These are phyloP conservation scores for Amanita subjunquillea DNA, from an alignment of 768 basidiomycete genomes.

Conservation along the genomic window DNA sequence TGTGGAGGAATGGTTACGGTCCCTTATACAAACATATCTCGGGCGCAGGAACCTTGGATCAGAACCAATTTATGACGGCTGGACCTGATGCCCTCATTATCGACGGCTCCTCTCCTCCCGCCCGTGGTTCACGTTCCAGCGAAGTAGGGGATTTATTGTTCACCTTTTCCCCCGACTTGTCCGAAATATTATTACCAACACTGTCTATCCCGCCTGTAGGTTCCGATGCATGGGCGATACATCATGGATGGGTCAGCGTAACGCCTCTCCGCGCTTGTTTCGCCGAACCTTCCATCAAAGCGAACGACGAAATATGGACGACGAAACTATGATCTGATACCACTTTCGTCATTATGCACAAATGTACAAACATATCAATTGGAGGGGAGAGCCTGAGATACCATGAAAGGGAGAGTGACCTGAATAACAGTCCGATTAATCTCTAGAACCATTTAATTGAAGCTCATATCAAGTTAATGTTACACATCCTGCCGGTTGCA, in stretches of 20 bases:
- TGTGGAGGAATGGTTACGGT: slow-evolving; percentile 84
- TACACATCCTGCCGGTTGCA: too few species aligned
- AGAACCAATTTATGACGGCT: slow-evolving; percentile 19
- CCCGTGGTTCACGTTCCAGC: slow-evolving; percentile 5
- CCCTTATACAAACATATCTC: slow-evolving; percentile 57
- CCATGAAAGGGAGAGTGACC: too few species aligned
- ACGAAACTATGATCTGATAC: slow-evolving; percentile 35
- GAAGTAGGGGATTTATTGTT: slow-evolving; percentile 42
- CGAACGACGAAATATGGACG: slow-evolving; percentile 41
- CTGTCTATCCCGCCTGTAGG: slow-evolving; percentile 56
- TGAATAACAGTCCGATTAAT: too few species aligned
- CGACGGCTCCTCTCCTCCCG: slow-evolving; percentile 8
- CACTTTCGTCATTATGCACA: too few species aligned
- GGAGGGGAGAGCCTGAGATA: too few species aligned
- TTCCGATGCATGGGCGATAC: slow-evolving; percentile 75
- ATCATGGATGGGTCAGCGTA: slow-evolving; percentile 60
- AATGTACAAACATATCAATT: too few species aligned
- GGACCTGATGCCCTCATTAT: slow-evolving; percentile 31
- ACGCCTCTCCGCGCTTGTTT: slow-evolving; percentile 72
- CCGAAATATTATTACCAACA: slow-evolving; percentile 52
- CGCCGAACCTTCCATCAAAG: slow-evolving; percentile 42
- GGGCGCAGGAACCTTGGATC: slow-evolving; percentile 8
- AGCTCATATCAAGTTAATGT: too few species aligned
- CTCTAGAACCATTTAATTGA: too few species aligned
- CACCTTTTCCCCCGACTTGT: slow-evolving; percentile 64